Evolutionary conservation across 2,329 filamentous ascomycete genomes (phyloP), one percentile per base, ranked within the genome.

Genomic region (Dactylellina leptospora): DNA sequence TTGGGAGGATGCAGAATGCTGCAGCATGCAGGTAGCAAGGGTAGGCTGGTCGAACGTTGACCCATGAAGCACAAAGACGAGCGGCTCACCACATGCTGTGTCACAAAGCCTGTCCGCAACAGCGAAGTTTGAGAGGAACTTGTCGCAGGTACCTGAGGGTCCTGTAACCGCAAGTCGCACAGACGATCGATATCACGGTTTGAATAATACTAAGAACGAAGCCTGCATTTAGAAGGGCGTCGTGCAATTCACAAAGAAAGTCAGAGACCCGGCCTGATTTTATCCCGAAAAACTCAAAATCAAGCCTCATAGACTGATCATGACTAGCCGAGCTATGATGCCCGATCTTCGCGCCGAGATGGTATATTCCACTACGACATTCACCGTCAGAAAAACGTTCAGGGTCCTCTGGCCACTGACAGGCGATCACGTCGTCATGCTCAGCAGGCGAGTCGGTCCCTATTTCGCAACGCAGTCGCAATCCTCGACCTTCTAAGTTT

Each of bases 401-500:
- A n/a, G n/a, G n/a, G n/a, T n/a, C n/a, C n/a, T n/a, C n/a, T n/a
- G 40, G 18, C 40, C 40, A 30, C 22, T 13, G 18, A 27, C 40
- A 33, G 66, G 58, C 42, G 56, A 71, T 71, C 66, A 71, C 63
- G 66, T 28, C 58, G 58, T 71, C 66, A 71, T 71, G 66, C 66
- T 63, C 58, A 71, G 58, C 66, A 61, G 66, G 56, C 25, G n/a
- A 22, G 16, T 38, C 38, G 9, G 38, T 45, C 62, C 40, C 38
- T 22, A 36, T 28, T 59, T 50, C 54, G 62, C 62, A 53, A 59
- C 45, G 27, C 54, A 30, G 13, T 55, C 51, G 60, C 60, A 64
- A 64, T 40, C 11, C 13, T 40, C 13, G 18, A 11, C 36, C 36
- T 40, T 40, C 13, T 45, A 16, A 25, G 16, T n/a, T 50, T 66